Percentiles rank a stretch among this genome's conserved stretches.
These are phyloP conservation scores for Letharia columbiana DNA, from an alignment of 495 filamentous ascomycete species.

Conservation along the genomic window DNA sequence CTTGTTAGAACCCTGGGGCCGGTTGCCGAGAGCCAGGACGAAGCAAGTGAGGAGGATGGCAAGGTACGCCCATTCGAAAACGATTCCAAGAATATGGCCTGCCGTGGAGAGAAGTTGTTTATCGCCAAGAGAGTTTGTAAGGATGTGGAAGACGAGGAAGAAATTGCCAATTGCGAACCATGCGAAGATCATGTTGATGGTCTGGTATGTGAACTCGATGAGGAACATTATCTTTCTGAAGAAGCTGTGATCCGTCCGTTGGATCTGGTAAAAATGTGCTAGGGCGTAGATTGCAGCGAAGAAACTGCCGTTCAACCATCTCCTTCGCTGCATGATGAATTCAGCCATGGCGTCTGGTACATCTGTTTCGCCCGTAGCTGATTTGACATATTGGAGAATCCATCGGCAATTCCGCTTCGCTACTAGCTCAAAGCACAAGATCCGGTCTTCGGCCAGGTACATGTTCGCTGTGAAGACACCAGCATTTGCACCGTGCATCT, in stretches of 20 bases:
- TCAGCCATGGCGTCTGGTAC: slow-evolving; percentile 94
- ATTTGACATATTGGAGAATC: slow-evolving; percentile 97
- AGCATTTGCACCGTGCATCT: slow-evolving; percentile 90
- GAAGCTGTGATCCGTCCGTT: slow-evolving; percentile 81
- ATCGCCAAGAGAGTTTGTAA: slow-evolving; percentile 74
- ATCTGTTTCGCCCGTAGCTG: slow-evolving; percentile 90
- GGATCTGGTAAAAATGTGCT: slow-evolving; percentile 89
- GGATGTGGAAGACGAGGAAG: slow-evolving; percentile 96
- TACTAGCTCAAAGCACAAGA: slow-evolving; percentile 97
- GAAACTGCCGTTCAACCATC: slow-evolving; percentile 98
- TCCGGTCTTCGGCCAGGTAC: slow-evolving; percentile 99
- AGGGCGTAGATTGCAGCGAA: slow-evolving; percentile 96
- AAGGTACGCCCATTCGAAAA: slow-evolving; percentile 96
- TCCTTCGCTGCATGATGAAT: slow-evolving; percentile 88
- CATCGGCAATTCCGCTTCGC: slow-evolving; percentile 94
- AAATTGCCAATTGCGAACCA: slow-evolving; percentile 99
- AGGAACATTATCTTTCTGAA: slow-evolving; percentile 82
- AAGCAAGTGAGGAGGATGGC: slow-evolving; percentile 90
- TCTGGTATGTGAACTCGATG: slow-evolving; percentile 89
- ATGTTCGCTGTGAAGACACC: slow-evolving; percentile 99
- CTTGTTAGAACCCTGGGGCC: slow-evolving; percentile 86
- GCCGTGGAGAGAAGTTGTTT: slow-evolving; percentile 57
- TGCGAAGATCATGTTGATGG: slow-evolving; percentile 92
- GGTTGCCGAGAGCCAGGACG: slow-evolving; percentile 88
- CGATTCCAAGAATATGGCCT: slow-evolving; percentile 71